These are phyloP conservation scores for Aspergillus texensis DNA, from an alignment of 2,329 filamentous ascomycete genomes.

Conservation along the genomic window DNA sequence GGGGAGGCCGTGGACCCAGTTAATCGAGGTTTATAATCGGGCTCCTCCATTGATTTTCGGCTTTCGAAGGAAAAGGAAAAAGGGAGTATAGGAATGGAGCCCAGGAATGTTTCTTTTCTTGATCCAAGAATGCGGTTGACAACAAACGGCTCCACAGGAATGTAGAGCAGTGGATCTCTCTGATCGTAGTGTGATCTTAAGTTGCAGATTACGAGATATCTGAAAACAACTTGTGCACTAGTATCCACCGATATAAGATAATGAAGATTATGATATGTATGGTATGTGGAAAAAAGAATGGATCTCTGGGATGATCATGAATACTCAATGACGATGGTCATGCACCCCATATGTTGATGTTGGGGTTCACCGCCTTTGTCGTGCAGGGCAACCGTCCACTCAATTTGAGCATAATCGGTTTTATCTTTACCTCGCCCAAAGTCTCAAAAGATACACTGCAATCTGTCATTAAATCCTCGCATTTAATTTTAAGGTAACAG, in stretches of 20 bases:
- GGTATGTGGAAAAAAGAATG: not conserved
- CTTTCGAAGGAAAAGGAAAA: not conserved
- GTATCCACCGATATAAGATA: not conserved
- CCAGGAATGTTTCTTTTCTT: conserved; percentile 2
- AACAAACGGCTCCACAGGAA: conserved; percentile 2
- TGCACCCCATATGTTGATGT: not conserved
- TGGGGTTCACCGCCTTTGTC: conserved; percentile 2
- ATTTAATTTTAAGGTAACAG: not conserved
- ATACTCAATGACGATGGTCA: not conserved
- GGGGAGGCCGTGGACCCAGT: not conserved
- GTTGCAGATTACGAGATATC: not conserved
- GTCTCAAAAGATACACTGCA: not conserved
- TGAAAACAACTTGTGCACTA: not conserved
- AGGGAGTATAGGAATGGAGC: not conserved
- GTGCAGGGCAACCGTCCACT: not conserved
- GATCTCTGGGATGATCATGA: not conserved
- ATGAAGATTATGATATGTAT: not conserved
- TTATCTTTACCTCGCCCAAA: not conserved
- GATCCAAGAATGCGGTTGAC: not conserved
- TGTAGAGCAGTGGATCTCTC: conserved; percentile 3
- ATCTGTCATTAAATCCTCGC: not conserved
- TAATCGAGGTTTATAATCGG: not conserved
- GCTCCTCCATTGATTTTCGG: conserved; percentile 1
- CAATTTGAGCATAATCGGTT: not conserved
- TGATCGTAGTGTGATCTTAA: not conserved